phyloP scores from a whole-genome alignment of 306 rosid species.

The Casuarina glauca region DNA sequence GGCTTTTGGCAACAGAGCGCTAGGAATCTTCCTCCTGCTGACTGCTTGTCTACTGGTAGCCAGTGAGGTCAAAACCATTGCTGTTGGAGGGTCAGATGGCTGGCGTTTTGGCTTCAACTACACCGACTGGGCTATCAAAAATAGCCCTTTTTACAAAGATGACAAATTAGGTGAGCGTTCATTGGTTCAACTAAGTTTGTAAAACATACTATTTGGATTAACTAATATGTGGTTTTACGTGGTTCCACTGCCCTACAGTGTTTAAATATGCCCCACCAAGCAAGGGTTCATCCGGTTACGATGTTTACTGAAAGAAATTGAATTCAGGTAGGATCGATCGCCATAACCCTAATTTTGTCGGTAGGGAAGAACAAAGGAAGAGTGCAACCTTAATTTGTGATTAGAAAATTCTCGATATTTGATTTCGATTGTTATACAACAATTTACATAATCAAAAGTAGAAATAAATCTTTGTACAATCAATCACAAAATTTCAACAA shows the following conservation, averaged over 20 bases:
- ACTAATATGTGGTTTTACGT: background rate
- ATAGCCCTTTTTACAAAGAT: conserved; percentile 56
- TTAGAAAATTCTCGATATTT: too few species aligned
- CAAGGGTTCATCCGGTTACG: background rate
- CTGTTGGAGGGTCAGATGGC: conserved; percentile 67
- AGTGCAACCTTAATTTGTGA: too few species aligned
- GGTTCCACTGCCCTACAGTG: conserved; percentile 28
- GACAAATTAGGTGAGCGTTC: conserved; percentile 46
- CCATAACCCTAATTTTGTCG: too few species aligned
- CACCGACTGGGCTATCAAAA: conserved; percentile 59
- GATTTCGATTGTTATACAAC: too few species aligned
- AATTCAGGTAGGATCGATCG: too few species aligned
- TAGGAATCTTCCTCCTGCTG: conserved; percentile 32
- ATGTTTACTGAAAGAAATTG: too few species aligned
- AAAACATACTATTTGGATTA: too few species aligned
- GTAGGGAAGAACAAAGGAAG: too few species aligned
- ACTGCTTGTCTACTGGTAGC: conserved; percentile 25
- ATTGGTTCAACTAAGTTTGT: too few species aligned
- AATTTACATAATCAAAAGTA: too few species aligned
- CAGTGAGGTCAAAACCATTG: conserved; percentile 39
- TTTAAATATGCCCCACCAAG: conserved; percentile 50
- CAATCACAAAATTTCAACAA: too few species aligned
- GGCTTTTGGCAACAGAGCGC: conserved; percentile 19
- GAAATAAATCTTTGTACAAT: too few species aligned
- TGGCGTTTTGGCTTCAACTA: conserved; percentile 68